These are phyloP conservation scores for Hyaloscypha hepaticicola DNA, from an alignment of 495 filamentous ascomycete genomes.

Conservation along the genomic window DNA sequence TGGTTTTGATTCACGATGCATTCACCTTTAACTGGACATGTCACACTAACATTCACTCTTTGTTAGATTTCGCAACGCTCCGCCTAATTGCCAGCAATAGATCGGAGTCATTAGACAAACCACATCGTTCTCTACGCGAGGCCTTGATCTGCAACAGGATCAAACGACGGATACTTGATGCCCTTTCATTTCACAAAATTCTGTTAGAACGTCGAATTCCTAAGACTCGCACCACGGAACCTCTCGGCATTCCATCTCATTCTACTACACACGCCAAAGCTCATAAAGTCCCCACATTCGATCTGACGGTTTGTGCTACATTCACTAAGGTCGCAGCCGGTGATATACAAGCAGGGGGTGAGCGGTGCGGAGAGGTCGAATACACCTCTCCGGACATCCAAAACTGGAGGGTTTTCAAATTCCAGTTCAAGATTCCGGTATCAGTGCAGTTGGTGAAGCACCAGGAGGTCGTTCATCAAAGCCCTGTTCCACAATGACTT, in stretches of 20 bases:
- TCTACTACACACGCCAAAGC: neutral
- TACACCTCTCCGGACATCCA: conserved; percentile 39
- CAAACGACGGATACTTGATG: conserved; percentile 15
- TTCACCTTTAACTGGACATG: conserved; percentile 10
- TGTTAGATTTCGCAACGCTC: neutral
- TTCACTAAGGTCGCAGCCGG: neutral
- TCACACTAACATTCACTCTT: conserved; percentile 23
- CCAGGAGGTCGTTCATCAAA: neutral
- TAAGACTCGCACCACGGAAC: conserved; percentile 1
- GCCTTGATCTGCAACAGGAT: conserved; percentile 7
- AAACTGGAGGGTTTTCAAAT: conserved; percentile 24
- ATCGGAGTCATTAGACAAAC: conserved; percentile 25
- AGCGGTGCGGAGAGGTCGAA: conserved; percentile 37
- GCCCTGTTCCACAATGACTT: conserved; percentile 25
- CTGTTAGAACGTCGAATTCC: neutral
- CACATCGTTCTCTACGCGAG: conserved; percentile 19
- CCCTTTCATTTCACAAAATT: conserved; percentile 6
- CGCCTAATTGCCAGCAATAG: conserved; percentile 17
- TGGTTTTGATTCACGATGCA: neutral
- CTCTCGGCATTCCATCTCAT: neutral
- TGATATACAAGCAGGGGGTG: conserved; percentile 18
- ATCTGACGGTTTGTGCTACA: neutral
- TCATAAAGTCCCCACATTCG: neutral
- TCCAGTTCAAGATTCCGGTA: conserved; percentile 14
- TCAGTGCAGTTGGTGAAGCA: conserved; percentile 13